These are phyloP conservation scores for Euphorbia lathyris DNA, from an alignment of 345 rosid genomes.

Conservation along the genomic window DNA sequence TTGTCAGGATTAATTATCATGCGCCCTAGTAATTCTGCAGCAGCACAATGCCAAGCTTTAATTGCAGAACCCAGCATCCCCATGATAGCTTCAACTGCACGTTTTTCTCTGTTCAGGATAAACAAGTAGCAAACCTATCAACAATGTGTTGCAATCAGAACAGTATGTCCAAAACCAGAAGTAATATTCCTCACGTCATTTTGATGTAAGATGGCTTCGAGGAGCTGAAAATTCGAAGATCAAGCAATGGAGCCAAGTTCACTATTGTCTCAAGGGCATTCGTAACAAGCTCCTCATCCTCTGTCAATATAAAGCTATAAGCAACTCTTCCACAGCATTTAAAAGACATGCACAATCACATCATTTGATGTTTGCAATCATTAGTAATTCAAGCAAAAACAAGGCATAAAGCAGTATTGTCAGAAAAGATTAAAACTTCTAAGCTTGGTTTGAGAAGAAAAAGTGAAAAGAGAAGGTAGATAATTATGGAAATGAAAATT, in stretches of 20 bases:
- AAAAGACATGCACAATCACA: neutral
- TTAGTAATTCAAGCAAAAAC: neutral
- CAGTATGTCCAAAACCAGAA: neutral
- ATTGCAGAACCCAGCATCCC: slow-evolving; percentile 73
- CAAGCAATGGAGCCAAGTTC: slow-evolving; percentile 87
- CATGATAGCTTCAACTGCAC: slow-evolving; percentile 85
- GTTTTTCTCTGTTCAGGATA: slow-evolving; percentile 64
- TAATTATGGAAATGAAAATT: neutral
- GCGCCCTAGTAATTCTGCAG: slow-evolving; percentile 90
- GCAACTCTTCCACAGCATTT: slow-evolving; percentile 14
- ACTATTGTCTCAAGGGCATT: slow-evolving; percentile 91
- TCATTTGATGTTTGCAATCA: neutral
- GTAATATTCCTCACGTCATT: slow-evolving; percentile 60
- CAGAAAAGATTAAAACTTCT: neutral
- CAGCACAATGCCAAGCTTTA: slow-evolving; percentile 96
- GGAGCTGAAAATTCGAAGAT: slow-evolving; percentile 92
- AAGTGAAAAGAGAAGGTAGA: neutral
- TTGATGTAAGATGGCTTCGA: slow-evolving; percentile 70
- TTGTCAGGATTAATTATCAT: slow-evolving; percentile 96
- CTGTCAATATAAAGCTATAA: slow-evolving; percentile 38
- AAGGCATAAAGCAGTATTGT: neutral
- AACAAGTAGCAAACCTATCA: slow-evolving; percentile 19
- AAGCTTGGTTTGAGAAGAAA: neutral
- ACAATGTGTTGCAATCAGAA: slow-evolving; percentile 16
- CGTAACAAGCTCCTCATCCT: slow-evolving; percentile 96